These are phyloP conservation scores for Lippia alba DNA, from an alignment of 305 asterid genomes.

Conservation along the genomic window DNA sequence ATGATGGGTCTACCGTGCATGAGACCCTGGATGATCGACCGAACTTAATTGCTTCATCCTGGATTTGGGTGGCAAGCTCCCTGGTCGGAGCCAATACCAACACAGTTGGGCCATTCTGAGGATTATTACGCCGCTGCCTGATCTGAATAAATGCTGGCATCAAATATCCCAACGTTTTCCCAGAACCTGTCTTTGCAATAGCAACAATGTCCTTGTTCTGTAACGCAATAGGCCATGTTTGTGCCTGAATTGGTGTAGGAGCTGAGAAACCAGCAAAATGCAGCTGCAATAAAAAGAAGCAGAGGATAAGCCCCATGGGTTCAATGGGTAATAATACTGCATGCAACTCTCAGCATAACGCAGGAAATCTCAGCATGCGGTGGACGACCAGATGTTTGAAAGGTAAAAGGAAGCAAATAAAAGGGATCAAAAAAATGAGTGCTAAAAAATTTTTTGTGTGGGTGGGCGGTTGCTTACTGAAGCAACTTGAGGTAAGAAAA, in stretches of 20 bases:
- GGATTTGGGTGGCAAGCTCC: conserved; percentile 98
- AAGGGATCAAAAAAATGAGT: conserved; percentile 36
- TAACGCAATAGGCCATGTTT: conserved; percentile 94
- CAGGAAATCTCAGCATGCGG: conserved; percentile 34
- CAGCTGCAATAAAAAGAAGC: conserved; percentile 60
- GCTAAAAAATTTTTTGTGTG: conserved; percentile 60
- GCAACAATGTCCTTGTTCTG: conserved; percentile 90
- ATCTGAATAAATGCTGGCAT: conserved; percentile 92
- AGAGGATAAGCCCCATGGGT: conserved; percentile 36
- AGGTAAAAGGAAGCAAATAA: conserved; percentile 24
- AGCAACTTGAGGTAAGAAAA: conserved; percentile 93
- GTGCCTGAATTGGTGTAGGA: conserved; percentile 99
- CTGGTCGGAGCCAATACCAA: conserved; percentile 94
- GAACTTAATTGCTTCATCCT: conserved; percentile 95
- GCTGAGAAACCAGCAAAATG: conserved; percentile 84
- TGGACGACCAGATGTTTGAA: conserved; percentile 30
- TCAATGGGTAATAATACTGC: conserved; percentile 25
- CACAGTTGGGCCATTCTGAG: conserved; percentile 88
- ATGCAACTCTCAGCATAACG: conserved; percentile 29
- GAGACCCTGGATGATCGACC: conserved; percentile 90
- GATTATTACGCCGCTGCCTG: conserved; percentile 69
- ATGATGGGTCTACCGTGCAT: conserved; percentile 70
- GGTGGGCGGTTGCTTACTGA: conserved; percentile 96
- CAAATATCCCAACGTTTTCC: conserved; percentile 93
- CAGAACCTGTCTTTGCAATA: conserved; percentile 98